These are phyloP conservation scores for Apiospora hydei DNA, from an alignment of 2,329 filamentous ascomycete genomes.

Conservation along the genomic window DNA sequence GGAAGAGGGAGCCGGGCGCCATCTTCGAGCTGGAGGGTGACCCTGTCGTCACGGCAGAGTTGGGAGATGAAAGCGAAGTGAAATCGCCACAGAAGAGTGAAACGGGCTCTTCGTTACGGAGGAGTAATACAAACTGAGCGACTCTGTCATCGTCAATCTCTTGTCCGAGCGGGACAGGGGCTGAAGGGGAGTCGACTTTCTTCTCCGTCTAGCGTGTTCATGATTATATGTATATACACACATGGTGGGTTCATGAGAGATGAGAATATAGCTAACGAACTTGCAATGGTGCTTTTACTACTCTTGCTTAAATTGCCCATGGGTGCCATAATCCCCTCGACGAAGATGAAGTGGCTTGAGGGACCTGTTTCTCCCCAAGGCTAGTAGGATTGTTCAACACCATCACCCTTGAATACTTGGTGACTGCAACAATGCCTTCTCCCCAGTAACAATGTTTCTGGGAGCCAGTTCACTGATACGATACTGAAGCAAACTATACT, in stretches of 20 bases:
- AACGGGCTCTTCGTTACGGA: background rate
- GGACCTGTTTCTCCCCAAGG: background rate
- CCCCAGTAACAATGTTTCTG: too few species aligned
- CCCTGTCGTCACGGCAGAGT: background rate
- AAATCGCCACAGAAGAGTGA: background rate
- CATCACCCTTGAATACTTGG: background rate
- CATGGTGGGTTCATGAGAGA: slow-evolving; percentile 8
- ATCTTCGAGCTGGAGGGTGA: slow-evolving; percentile 24
- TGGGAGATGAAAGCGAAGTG: background rate
- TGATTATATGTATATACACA: background rate
- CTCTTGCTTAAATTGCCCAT: background rate
- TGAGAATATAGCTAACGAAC: background rate
- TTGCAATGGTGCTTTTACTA: background rate
- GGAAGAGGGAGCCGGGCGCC: slow-evolving; percentile 15
- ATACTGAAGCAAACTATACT: too few species aligned
- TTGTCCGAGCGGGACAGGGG: background rate
- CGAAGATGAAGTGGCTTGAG: background rate
- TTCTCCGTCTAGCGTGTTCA: background rate
- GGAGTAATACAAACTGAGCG: background rate
- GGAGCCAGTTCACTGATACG: too few species aligned
- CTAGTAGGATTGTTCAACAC: background rate
- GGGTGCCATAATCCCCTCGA: too few species aligned
- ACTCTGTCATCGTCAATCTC: background rate
- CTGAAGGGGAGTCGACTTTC: background rate
- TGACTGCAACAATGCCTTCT: too few species aligned